Conservation (phyloP, 192 early-diverging fungal species). For the Spizellomyces sp. region DNA sequence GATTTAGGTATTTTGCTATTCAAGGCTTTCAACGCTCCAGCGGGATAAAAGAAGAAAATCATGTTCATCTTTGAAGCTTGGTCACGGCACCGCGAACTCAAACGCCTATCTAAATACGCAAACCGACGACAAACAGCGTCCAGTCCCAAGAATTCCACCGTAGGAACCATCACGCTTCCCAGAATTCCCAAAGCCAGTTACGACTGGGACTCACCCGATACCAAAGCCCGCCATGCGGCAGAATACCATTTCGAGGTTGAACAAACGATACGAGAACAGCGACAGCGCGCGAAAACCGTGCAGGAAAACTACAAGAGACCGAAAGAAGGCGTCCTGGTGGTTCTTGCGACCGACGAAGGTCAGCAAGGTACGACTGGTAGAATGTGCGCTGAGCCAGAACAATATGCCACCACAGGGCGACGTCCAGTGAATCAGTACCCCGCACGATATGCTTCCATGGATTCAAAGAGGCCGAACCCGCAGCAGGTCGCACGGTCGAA, state of each 20-base stretch:
- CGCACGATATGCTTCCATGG: neutral
- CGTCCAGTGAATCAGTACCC: neutral
- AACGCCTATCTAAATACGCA: conserved; percentile 21
- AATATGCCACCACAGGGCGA: neutral
- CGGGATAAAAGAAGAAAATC: too few relatives aligned
- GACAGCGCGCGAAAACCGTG: neutral
- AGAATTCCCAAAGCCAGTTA: conserved; percentile 2
- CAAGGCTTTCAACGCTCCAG: too few relatives aligned
- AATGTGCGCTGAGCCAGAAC: neutral
- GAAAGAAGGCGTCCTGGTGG: neutral
- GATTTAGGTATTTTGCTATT: too few relatives aligned
- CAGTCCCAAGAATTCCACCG: neutral
- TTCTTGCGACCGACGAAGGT: neutral
- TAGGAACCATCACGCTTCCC: neutral
- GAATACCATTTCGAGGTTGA: neutral
- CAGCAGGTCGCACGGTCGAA: neutral
- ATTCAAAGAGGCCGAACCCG: neutral
- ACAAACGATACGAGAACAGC: neutral
- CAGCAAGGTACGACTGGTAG: neutral
- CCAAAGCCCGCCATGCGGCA: conserved; percentile 1
- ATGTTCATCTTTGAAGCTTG: neutral
- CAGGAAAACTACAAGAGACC: neutral
- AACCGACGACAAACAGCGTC: neutral
- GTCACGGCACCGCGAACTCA: conserved; percentile 23
- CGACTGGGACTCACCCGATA: conserved; percentile 8